phyloP scores from a whole-genome alignment of 2,329 filamentous ascomycete genomes.

The Hypoxylon sp. region DNA sequence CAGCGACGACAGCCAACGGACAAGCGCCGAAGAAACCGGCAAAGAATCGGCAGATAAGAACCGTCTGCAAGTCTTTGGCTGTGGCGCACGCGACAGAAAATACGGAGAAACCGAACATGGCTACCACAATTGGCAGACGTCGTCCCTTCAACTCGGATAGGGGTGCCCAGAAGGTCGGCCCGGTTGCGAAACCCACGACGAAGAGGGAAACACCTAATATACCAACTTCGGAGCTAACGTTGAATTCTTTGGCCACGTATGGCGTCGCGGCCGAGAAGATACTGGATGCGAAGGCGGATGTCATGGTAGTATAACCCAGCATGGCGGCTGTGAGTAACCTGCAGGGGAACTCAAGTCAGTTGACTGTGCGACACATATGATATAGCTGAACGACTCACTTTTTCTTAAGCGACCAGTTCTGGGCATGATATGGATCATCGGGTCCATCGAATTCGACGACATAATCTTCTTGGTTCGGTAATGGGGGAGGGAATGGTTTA shows the following conservation, averaged over 20 bases:
- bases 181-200: constrained; percentile 74
- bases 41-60: constrained; percentile 80
- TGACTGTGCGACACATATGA: constrained; percentile 21
- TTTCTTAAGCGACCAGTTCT: constrained; percentile 86
- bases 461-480: constrained; percentile 80
- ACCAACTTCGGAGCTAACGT: constrained; percentile 72
- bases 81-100: constrained; percentile 75
- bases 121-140: constrained; percentile 68
- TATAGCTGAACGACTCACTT: constrained; percentile 68
- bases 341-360: constrained; percentile 30
- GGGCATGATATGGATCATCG: constrained; percentile 84
- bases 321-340: constrained; percentile 74
- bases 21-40: constrained; percentile 78
- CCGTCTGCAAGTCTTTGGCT: constrained; percentile 75
- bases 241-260: constrained; percentile 68
- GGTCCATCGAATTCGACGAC: constrained; percentile 88
- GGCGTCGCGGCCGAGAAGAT: constrained; percentile 78
- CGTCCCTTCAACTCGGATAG: constrained; percentile 79
- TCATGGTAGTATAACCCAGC: constrained; percentile 79
- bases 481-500: constrained; percentile 77
- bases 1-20: constrained; percentile 75
- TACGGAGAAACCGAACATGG: constrained; percentile 77
- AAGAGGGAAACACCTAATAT: constrained; percentile 76
- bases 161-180: constrained; percentile 77
- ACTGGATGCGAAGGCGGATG: constrained; percentile 78